Base-by-base conservation (phyloP, 139 green algal genomes). In the Edaphochlamys debaryana region DNA sequence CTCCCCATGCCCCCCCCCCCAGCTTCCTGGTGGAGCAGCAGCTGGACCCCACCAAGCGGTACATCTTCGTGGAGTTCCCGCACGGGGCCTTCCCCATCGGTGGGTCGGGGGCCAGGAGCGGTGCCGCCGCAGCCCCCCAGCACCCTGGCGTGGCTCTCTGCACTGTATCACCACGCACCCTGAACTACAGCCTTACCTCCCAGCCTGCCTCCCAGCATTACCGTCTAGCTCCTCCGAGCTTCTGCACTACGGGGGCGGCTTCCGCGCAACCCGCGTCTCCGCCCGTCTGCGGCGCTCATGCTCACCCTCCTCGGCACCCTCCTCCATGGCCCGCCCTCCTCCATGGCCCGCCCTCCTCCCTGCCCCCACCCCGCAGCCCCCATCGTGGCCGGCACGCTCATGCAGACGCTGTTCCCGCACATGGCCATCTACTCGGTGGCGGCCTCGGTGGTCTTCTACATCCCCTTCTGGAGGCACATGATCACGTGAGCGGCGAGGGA, bases 1-100 rank as follows among this genome's bases (percentile, higher is more conserved):
- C 56, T 64, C 22, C 56, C 56, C 56, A 6, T 41, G 30, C 20
- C 32, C 4, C 22, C 6, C 36, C 52, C 1, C 29, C n/a, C 75
- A 82, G 77, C 42, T 84, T 84, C 37, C 37, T 84, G 25, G 58
- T 86, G 52, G 85, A 89, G 85, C 58, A 86, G 85, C 29, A 50
- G 7, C 63, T 89, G 36, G 81, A 90, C 69, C 86, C 72, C 41
- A 76, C 85, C n/a, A 90, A 90, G 70, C 81, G 77, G 0, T 90
- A 90, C 64, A 77, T 90, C 54, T 69, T 90, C 22, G 73, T 70
- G 25, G 86, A 87, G 80, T 82, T 82, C 32, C 76, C 76, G 25
- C 78, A 84, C 37, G 79, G 79, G 11, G 79, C 67, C 1, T 85
- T 85, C 79, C 79, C 79, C 38, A 79, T 85, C 32, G 79, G 79